Evolutionary conservation across 176 grass and related monocot species (phyloP).

Genomic region (Triticum dicoccoides): DNA sequence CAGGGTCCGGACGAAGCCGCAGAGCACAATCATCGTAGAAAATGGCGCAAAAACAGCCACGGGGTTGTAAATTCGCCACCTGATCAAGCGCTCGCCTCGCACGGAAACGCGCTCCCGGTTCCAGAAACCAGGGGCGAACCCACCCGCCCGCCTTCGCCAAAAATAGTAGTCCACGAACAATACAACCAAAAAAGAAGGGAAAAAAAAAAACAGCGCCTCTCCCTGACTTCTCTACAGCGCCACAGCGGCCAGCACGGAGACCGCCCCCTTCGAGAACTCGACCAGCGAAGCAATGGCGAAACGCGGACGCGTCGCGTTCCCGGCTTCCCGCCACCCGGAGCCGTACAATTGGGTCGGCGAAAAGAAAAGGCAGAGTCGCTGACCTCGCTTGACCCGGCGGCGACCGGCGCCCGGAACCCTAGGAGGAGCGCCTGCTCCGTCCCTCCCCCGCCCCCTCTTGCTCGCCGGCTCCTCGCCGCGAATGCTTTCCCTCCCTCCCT

Average conservation of each 20-base stretch:
- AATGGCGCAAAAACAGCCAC: neutral
- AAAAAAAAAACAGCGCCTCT: neutral
- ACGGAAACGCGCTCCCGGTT: neutral
- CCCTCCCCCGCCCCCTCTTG: neutral
- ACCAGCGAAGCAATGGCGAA: neutral
- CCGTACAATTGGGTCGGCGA: neutral
- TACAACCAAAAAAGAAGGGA: neutral
- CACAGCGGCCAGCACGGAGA: neutral
- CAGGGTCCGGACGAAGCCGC: neutral
- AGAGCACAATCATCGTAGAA: neutral
- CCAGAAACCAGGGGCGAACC: neutral
- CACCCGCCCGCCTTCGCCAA: neutral
- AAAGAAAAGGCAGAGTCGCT: neutral
- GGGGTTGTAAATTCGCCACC: neutral
- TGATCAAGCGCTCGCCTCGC: neutral
- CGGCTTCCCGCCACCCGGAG: neutral
- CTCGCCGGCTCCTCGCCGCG: neutral
- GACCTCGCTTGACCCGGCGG: neutral
- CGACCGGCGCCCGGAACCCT: neutral
- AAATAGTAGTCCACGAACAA: neutral
- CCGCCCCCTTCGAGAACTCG: neutral
- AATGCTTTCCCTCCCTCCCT: neutral
- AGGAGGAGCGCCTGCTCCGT: neutral
- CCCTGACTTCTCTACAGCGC: neutral
- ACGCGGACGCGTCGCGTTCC: neutral